phyloP scores from a whole-genome alignment of 768 basidiomycete genomes.

The Chalciporus piperatus region DNA sequence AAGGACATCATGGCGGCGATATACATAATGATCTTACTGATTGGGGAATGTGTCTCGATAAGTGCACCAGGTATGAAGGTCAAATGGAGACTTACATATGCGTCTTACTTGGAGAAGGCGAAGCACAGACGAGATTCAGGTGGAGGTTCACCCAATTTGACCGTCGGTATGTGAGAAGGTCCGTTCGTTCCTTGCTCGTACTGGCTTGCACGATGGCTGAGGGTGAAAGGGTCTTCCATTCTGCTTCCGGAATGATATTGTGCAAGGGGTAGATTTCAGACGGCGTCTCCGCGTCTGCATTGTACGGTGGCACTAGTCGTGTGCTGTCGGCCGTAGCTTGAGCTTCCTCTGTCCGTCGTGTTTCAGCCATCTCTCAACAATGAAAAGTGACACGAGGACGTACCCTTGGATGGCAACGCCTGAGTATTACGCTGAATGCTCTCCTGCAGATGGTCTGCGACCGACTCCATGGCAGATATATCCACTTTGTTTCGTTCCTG shows the following conservation, averaged over 20 bases:
- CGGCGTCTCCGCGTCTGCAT: slow-evolving; percentile 61
- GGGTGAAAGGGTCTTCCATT: slow-evolving; percentile 70
- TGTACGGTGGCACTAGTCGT: slow-evolving; percentile 75
- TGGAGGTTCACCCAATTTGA: slow-evolving; percentile 75
- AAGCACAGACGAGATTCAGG: slow-evolving; percentile 39
- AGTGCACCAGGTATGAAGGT: background rate
- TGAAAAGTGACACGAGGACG: slow-evolving; percentile 20
- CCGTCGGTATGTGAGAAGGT: slow-evolving; percentile 57
- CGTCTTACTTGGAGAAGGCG: slow-evolving; percentile 53
- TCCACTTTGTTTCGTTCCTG: slow-evolving; percentile 90
- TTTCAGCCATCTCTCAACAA: background rate
- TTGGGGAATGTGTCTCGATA: background rate
- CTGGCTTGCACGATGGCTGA: slow-evolving; percentile 52
- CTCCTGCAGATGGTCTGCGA: slow-evolving; percentile 77
- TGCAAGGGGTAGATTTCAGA: slow-evolving; percentile 74
- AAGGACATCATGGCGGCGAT: slow-evolving; percentile 81
- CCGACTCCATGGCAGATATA: slow-evolving; percentile 81
- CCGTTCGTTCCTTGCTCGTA: slow-evolving; percentile 46
- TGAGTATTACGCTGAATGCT: slow-evolving; percentile 73
- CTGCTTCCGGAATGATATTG: slow-evolving; percentile 74
- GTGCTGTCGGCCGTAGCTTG: slow-evolving; percentile 59
- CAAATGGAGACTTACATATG: slow-evolving; percentile 48
- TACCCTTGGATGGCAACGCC: slow-evolving; percentile 68
- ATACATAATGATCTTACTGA: slow-evolving; percentile 74
- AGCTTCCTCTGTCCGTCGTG: slow-evolving; percentile 52